Base-by-base conservation (phyloP, 1,284 basidiomycete genomes). In the Chondrostereum purpureum region DNA sequence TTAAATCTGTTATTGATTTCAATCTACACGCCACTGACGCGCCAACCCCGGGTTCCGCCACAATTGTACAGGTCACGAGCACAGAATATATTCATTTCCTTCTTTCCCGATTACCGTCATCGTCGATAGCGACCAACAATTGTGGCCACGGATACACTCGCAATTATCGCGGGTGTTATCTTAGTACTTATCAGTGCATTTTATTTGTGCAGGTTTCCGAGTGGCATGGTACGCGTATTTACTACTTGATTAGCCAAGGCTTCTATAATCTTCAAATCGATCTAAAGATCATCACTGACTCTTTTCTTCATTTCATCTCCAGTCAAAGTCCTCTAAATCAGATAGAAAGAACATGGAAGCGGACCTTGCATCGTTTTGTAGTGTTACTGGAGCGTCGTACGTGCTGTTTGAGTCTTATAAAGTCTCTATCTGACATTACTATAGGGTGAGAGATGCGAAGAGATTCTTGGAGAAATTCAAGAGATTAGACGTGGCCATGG, bases 381-480 rank as follows among this genome's bases (percentile, higher is more conserved):
- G 63, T 21, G 70, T 88, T 16, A 88, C 85, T 11, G 79, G 81
- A 47, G 71, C 80, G 47, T 72, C 80, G 86, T 88, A 66, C 66
- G 83, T 77, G 35, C 16, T 43, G 45, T 21, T 34, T 51, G 17
- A 31, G 39, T 42, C 38, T 43, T 34, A 23, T 31, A 19, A 14
- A 48, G 42, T 4, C 13, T 13, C 4, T 13, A 2, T n/a, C 3
- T 41, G 18, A 3, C 17, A 22, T 41, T 8, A 38, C 8, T 55
- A 50, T 56, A 83, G 80, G 11, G 53, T 66, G 22, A 77, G 70
- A 54, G 86, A 90, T 45, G 89, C 88, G n/a, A 75, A 66, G 50
- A 77, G 77, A 47, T 87, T 79, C 62, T 62, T 92, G 43, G 82
- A 88, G 55, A 79, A 80, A 50, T 70, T 86, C 64, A 79, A 77